Evolutionary conservation across 495 filamentous ascomycete species (phyloP).

Genomic region (Sabuloglossum arenarium): DNA sequence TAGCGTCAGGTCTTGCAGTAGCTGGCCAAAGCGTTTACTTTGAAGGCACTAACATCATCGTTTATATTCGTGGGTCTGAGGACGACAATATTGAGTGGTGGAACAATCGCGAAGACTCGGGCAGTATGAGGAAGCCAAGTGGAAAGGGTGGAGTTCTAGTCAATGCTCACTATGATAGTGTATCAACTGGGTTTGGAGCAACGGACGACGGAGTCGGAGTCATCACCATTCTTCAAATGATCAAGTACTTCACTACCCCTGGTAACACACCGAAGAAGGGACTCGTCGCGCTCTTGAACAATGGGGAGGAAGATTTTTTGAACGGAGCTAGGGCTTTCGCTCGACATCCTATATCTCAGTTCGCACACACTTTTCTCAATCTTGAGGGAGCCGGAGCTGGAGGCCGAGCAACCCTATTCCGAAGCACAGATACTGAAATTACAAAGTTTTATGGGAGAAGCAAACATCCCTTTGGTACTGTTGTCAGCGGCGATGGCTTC

Average conservation of each 20-base stretch:
- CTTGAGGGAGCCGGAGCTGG: constrained; percentile 91
- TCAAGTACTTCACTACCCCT: constrained; percentile 64
- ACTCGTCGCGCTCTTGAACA: constrained; percentile 75
- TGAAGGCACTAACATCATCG: constrained; percentile 80
- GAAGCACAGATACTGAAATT: constrained; percentile 72
- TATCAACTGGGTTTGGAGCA: constrained; percentile 75
- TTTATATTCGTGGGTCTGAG: constrained; percentile 68
- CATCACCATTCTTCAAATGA: constrained; percentile 64
- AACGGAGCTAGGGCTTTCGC: constrained; percentile 79
- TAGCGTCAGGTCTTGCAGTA: constrained; percentile 4
- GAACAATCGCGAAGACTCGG: constrained; percentile 18
- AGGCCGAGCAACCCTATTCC: constrained; percentile 69
- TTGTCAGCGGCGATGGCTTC: constrained; percentile 68
- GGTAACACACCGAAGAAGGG: constrained; percentile 61
- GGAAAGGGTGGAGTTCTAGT: constrained; percentile 65
- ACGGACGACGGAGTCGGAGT: constrained; percentile 90
- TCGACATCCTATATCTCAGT: constrained; percentile 54
- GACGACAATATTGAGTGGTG: constrained; percentile 49
- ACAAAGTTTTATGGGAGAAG: constrained; percentile 52
- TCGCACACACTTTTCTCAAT: constrained; percentile 74
- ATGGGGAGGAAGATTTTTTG: constrained; percentile 86
- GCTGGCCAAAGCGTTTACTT: constrained; percentile 48
- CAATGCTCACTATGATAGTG: constrained; percentile 92
- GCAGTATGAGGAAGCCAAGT: constrained; percentile 22
- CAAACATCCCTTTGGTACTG: constrained; percentile 61